Evolutionary conservation across 2,329 filamentous ascomycete species (phyloP), one percentile per base, ranked within the genome.

Genomic region (Aspergillus ustus): DNA sequence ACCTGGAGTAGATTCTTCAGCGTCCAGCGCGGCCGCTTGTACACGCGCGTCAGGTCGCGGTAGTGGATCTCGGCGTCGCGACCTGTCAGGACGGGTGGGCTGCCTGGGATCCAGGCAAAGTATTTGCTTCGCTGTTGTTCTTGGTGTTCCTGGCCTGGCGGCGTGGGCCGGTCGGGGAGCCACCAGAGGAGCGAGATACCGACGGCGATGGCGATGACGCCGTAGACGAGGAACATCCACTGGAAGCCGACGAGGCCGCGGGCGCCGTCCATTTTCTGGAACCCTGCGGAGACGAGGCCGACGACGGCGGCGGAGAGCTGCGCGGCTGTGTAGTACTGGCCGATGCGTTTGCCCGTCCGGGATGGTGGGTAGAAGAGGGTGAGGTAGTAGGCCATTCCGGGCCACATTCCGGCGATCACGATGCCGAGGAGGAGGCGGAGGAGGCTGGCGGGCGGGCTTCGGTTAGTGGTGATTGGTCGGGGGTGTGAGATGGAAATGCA

Each of bases 341-440:
- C 93, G 66, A 97, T 96, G 44, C 93, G 86, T 80, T 95, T 96
- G 15, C 91, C 93, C 1, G 90, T 95, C 13, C 91, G 85, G 6
- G 91, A 91, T 0, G 93, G 92, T 7, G 93, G 93, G 72, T 97
- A 97, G 81, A 96, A 97, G 7, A 96, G 83, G 0, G 93, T 96
- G 51, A 97, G 83, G 72, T 96, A 97, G 75, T 95, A 95, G 9
- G 92, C 87, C 93, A 97, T 96, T 53, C 93, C 93, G 0, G 93
- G 93, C 93, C 93, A 97, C 89, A 97, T 93, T 51, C 93, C 93
- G 1, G 93, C 93, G 73, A 93, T 93, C 25, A 96, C 92, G 15
- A 95, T 85, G 52, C 93, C 93, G 7, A 97, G 85, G 11, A 97
- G 83, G 59, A 97, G 89, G 7, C 93, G 89, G 29, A 97, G 84